Base-by-base conservation (phyloP, 208 protist species). In the Angomonas ambiguus region DNA sequence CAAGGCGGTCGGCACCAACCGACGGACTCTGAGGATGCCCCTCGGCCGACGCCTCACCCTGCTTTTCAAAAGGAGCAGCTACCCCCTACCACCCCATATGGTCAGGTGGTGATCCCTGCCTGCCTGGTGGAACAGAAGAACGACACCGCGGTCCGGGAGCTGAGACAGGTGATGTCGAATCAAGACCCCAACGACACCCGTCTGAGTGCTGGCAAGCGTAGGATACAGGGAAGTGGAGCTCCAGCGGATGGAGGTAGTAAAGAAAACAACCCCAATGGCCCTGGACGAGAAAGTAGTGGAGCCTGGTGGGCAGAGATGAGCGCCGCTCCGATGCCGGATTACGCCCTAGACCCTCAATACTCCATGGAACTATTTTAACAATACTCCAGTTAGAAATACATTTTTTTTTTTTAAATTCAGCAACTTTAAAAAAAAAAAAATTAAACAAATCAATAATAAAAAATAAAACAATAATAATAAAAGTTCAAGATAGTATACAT, bases 91-190 rank as follows among this genome's bases (percentile, higher is more conserved):
- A 93, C 89, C 32, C 86, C 85, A 20, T 91, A 83, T 62, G 81
- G 82, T 2, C 90, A 93, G 55, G 64, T 93, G 45, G 71, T 92
- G 35, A 67, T 95, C 25, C 87, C 90, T 8, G 76, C 83, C 20
- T 95, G 85, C 74, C 82, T 95, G 69, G 85, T 93, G 18, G 87
- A 95, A 75, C 90, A 95, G 72, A 87, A 82, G 51, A 93, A 92
- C 62, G 87, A 92, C 63, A 95, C 90, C 2, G 79, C 90, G 2
- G 67, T 93, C n/a, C 85, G 82, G 8, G 90, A 95, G 74, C 58
- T 95, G 61, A 84, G 85, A 28, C 90, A 95, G 72, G 85, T 84
- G 48, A 88, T 95, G 86, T 86, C 84, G 3, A 61, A 74, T 25
- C 66, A 87, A 61, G 81, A 91, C 66, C 76, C 85, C 22, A 93